Percentiles rank a stretch among this genome's conserved stretches.
These are phyloP conservation scores for Colletotrichum spaethianum DNA, from an alignment of 2,329 filamentous ascomycete species.

Conservation along the genomic window DNA sequence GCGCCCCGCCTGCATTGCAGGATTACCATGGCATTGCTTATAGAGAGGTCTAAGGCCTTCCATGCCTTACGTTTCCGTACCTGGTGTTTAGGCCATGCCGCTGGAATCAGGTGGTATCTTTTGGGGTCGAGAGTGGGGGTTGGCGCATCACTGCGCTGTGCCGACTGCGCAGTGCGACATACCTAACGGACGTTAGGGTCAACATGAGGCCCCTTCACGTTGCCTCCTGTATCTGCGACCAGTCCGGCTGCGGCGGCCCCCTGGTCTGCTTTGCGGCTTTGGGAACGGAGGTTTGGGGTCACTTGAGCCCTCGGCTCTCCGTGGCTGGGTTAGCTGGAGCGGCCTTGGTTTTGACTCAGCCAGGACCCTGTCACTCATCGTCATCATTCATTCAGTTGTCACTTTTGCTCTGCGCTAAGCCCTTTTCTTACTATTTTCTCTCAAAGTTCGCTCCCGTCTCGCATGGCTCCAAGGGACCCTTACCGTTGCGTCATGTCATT, in stretches of 20 bases:
- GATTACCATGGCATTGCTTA: constrained; percentile 4
- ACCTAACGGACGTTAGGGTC: constrained; percentile 1
- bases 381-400: constrained; percentile 32
- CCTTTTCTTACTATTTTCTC: constrained; percentile 17
- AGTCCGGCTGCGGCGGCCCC: not conserved
- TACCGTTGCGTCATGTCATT: constrained; percentile 37
- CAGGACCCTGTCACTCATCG: constrained; percentile 35
- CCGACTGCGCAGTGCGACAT: not conserved
- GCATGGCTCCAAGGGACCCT: constrained; percentile 28
- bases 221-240: not conserved
- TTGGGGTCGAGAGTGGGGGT: constrained; percentile 6
- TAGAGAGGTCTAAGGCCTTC: constrained; percentile 1
- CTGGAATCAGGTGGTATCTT: constrained; percentile 22
- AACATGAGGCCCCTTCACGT: constrained; percentile 20
- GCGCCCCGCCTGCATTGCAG: not conserved
- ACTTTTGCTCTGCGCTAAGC: constrained; percentile 19
- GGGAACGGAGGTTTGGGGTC: too few species aligned
- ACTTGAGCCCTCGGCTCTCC: not conserved
- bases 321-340: constrained; percentile 3
- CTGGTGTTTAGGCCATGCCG: constrained; percentile 18
- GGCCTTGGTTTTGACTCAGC: constrained; percentile 25
- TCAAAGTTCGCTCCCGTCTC: constrained; percentile 24
- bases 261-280: not conserved
- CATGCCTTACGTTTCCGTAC: not conserved
- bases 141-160: constrained; percentile 2